Percentiles rank a stretch among this genome's conserved stretches.
phyloP scores from a whole-genome alignment of 73 alveolate species.

The Paramecium sexaurelia region DNA sequence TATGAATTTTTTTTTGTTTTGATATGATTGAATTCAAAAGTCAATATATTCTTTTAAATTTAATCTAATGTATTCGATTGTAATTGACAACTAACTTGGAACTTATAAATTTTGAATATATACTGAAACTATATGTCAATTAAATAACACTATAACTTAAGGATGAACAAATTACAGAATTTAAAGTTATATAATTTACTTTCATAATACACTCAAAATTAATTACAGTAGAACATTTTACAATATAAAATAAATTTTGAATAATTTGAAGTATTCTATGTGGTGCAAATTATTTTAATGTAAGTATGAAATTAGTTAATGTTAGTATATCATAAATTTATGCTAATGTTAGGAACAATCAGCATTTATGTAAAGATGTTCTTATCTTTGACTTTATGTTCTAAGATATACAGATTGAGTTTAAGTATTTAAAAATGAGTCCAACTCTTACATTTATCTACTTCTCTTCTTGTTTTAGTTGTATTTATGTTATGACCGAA shows the following conservation, averaged over 20 bases:
- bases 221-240: too few species aligned
- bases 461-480: neutral
- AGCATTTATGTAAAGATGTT: neutral
- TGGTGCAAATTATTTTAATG: conserved; percentile 9
- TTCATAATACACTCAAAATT: neutral
- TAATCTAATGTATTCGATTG: neutral
- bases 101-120: neutral
- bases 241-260: too few species aligned
- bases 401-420: conserved; percentile 5
- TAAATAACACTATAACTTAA: neutral
- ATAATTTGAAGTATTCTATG: neutral
- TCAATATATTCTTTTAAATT: too few species aligned
- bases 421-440: neutral
- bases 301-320: neutral
- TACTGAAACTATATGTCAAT: neutral
- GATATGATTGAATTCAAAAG: neutral
- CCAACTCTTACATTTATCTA: neutral
- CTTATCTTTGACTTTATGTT: neutral
- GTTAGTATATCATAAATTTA: neutral
- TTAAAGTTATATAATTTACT: neutral
- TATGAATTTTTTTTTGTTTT: neutral
- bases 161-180: neutral
- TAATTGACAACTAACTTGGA: neutral
- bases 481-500: neutral
- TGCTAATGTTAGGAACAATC: neutral